Evolutionary conservation across 1,284 basidiomycete species (phyloP).

Genomic region (Cryptococcus floricola): DNA sequence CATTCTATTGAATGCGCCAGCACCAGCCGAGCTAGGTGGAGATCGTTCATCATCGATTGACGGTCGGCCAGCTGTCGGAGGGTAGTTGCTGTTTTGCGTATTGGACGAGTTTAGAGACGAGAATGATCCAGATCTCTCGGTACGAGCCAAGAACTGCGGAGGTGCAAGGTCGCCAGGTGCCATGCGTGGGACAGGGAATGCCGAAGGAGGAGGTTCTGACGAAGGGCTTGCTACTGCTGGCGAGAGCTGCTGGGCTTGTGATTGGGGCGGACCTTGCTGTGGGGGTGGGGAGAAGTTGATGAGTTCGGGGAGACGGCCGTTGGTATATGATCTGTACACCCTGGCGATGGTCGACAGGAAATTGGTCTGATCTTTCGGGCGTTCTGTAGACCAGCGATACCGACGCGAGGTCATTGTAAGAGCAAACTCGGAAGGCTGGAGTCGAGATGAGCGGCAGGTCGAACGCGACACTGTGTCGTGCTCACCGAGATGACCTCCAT

Average conservation of each 20-base stretch:
- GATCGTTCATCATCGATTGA: constrained; percentile 24
- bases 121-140: constrained; percentile 14
- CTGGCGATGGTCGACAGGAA: constrained; percentile 68
- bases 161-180: constrained; percentile 2
- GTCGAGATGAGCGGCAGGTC: background rate
- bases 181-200: constrained; percentile 1
- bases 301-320: constrained; percentile 53
- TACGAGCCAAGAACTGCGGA: constrained; percentile 15
- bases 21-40: constrained; percentile 6
- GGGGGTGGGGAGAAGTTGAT: constrained; percentile 35
- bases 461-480: background rate
- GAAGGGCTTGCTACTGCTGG: constrained; percentile 6
- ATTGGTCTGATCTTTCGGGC: constrained; percentile 61
- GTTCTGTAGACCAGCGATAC: constrained; percentile 83
- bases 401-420: constrained; percentile 72
- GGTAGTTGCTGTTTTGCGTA: constrained; percentile 8
- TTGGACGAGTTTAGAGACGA: constrained; percentile 13
- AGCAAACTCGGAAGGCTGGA: constrained; percentile 65
- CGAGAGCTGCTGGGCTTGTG: background rate
- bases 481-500: constrained; percentile 69
- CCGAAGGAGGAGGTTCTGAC: background rate
- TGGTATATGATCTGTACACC: constrained; percentile 63
- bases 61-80: constrained; percentile 9
- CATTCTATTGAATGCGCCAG: constrained; percentile 14
- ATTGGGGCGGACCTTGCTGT: constrained; percentile 4